phyloP scores from a whole-genome alignment of 805 yeast genomes.

The Kurtzmaniella fragi region DNA sequence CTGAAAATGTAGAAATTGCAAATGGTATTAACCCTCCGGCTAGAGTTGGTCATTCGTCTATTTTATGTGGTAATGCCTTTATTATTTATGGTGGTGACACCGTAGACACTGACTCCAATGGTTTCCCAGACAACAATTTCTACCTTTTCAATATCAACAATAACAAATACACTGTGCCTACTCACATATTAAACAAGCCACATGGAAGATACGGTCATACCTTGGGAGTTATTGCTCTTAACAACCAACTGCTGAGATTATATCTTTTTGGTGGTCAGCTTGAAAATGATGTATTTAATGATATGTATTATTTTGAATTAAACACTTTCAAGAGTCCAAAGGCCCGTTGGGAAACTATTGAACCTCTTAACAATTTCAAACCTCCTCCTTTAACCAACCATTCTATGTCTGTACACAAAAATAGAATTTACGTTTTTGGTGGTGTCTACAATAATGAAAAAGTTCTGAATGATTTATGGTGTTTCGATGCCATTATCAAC shows the following conservation, averaged over 20 bases:
- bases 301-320: constrained; percentile 80
- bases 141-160: constrained; percentile 69
- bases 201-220: constrained; percentile 94
- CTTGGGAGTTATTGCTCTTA: constrained; percentile 62
- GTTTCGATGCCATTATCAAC: constrained; percentile 64
- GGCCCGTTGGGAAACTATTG: constrained; percentile 77
- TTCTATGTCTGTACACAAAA: constrained; percentile 75
- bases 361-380: constrained; percentile 40
- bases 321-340: constrained; percentile 78
- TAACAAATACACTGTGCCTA: constrained; percentile 39
- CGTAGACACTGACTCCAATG: constrained; percentile 66
- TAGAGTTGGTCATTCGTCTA: constrained; percentile 92
- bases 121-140: constrained; percentile 82
- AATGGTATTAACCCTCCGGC: constrained; percentile 89
- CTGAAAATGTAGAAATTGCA: constrained; percentile 38
- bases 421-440: constrained; percentile 82
- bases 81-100: constrained; percentile 97
- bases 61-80: constrained; percentile 90
- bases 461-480: constrained; percentile 72
- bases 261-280: constrained; percentile 95
- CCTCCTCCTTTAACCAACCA: constrained; percentile 92
- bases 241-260: constrained; percentile 44
- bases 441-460: constrained; percentile 70
- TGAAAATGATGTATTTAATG: constrained; percentile 77
- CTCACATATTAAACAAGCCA: constrained; percentile 56